Percentiles rank a stretch among this genome's conserved stretches.
Conservation (phyloP, 1,284 basidiomycete genomes). For the Cystobasidium sp. region DNA sequence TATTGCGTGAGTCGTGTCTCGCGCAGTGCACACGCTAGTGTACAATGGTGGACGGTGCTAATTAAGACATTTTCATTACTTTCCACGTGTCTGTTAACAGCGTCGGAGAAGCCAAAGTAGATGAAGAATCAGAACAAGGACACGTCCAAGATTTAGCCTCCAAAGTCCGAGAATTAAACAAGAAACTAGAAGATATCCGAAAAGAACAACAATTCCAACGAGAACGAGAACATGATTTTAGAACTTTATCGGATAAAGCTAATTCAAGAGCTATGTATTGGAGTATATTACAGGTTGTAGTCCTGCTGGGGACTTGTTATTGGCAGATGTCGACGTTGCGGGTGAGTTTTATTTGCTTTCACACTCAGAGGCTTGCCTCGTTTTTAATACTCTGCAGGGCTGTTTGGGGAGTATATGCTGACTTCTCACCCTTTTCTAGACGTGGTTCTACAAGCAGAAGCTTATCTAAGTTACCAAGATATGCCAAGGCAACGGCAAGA, state of each 20-base stretch:
- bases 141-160: constrained; percentile 85
- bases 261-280: constrained; percentile 93
- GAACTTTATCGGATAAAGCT: constrained; percentile 83
- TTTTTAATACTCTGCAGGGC: not conserved
- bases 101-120: constrained; percentile 54
- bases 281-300: constrained; percentile 80
- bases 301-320: constrained; percentile 79
- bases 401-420: not conserved
- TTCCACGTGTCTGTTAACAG: constrained; percentile 7
- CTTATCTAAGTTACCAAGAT: constrained; percentile 20
- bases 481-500: too few relatives aligned
- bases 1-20: constrained; percentile 69
- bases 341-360: constrained; percentile 61
- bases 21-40: not conserved
- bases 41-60: not conserved
- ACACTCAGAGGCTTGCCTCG: not conserved
- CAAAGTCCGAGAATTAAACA: constrained; percentile 88
- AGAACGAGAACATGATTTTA: constrained; percentile 85
- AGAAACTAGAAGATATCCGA: constrained; percentile 87
- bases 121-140: constrained; percentile 65
- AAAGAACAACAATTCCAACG: constrained; percentile 98
- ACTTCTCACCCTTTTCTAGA: constrained; percentile 5
- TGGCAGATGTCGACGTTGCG: constrained; percentile 94
- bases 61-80: not conserved
- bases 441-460: constrained; percentile 39